Evolutionary conservation across 2,329 filamentous ascomycete genomes (phyloP).

Genomic region (Amauroascus niger): DNA sequence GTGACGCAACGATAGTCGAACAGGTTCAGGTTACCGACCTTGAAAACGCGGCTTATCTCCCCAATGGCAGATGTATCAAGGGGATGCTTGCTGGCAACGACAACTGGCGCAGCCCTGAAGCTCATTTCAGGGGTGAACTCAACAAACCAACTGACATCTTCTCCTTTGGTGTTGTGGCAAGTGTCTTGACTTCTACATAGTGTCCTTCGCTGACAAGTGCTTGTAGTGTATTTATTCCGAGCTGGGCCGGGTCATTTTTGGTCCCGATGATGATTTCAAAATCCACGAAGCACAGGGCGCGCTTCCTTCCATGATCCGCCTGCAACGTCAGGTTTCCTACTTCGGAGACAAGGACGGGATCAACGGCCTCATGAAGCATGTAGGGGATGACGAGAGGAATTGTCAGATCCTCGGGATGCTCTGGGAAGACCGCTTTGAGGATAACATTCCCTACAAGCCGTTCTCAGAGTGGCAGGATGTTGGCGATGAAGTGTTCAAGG

Average conservation of each 20-base stretch:
- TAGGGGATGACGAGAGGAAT: conserved; percentile 34
- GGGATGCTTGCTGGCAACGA: conserved; percentile 21
- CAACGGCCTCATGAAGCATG: conserved; percentile 34
- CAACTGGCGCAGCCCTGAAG: conserved; percentile 27
- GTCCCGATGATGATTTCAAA: conserved; percentile 27
- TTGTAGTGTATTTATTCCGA: conserved; percentile 39
- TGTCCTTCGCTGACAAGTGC: background rate
- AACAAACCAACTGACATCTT: conserved; percentile 22
- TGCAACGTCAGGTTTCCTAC: conserved; percentile 41
- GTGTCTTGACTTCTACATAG: background rate
- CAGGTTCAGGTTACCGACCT: conserved; percentile 22
- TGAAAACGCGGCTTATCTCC: conserved; percentile 16
- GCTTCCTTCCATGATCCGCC: conserved; percentile 34
- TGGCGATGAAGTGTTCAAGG: conserved; percentile 26
- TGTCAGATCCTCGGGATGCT: conserved; percentile 31
- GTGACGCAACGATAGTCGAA: conserved; percentile 13
- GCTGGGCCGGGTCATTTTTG: conserved; percentile 34
- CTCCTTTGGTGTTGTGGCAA: conserved; percentile 15
- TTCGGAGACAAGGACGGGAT: conserved; percentile 39
- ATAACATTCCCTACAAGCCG: conserved; percentile 36
- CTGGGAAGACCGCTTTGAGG: conserved; percentile 33
- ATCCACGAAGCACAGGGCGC: conserved; percentile 27
- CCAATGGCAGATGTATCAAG: conserved; percentile 13
- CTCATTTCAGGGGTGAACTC: conserved; percentile 19
- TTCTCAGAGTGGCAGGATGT: conserved; percentile 35